Evolutionary conservation across 2,329 filamentous ascomycete genomes (phyloP), one percentile per base, ranked within the genome.

Genomic region (Fusarium penzigii): DNA sequence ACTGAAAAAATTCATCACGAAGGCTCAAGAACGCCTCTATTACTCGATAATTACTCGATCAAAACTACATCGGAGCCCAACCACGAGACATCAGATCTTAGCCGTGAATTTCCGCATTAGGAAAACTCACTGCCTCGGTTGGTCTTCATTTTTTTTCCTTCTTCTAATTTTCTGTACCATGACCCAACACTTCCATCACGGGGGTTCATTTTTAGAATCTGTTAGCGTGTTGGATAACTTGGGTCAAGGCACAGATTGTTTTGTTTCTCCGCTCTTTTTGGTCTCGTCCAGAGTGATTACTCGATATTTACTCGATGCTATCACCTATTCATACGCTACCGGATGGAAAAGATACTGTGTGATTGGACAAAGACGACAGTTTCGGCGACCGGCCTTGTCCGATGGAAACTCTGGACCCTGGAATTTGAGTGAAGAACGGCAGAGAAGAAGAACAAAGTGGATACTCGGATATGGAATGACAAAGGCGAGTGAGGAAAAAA

Each of bases 261-360:
- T 25, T 25, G 20, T 25, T 46, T 39, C 42, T n/a, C 32, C 3
- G 11, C 25, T 34, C n/a, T 41, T 38, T 17, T 16, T 17, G 5
- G 13, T 20, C 41, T 34, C 17, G 14, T 17, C 36, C 42, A 7
- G 20, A 25, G 20, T 41, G 41, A 66, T 75, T 75, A 75, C 72
- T 72, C 71, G 70, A 74, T 72, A 44, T 61, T 76, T 76, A 76
- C 73, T 77, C 74, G 74, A 77, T 76, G 53, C 60, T 75, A 77
- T 75, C 68, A 68, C 65, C 56, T 39, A 62, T 46, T 50, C 43
- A 14, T 9, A 36, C 58, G 48, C 56, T 55, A 46, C 50, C 54
- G 51, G 62, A 44, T 12, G 39, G 45, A 48, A 48, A 49, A 39
- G 17, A 46, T 20, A 40, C 43, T 12, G 16, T 48, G 40, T 65